These are phyloP conservation scores for Babesia ovis DNA, from an alignment of 169 alveolate species.

Conservation along the genomic window DNA sequence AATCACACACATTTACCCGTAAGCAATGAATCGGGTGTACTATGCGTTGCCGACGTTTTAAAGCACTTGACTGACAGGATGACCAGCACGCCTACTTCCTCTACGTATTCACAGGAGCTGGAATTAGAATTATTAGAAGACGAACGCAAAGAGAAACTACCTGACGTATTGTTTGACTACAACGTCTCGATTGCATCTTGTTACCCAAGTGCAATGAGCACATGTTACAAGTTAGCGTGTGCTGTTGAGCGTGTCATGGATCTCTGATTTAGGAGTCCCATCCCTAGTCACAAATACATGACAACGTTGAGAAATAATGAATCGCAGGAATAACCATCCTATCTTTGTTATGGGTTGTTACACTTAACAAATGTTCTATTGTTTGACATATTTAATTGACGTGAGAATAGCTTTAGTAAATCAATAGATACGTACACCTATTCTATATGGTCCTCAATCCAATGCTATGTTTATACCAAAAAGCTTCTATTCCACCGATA, in stretches of 20 bases:
- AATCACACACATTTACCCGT: conserved; percentile 6
- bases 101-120: conserved; percentile 50
- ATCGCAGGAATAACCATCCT: too few relatives aligned
- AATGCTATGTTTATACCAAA: too few relatives aligned
- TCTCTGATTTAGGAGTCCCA: not conserved
- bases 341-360: too few relatives aligned
- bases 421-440: too few relatives aligned
- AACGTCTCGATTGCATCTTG: conserved; percentile 30
- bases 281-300: too few relatives aligned
- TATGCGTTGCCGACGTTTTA: conserved; percentile 32
- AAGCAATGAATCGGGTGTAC: conserved; percentile 28
- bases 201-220: conserved; percentile 46
- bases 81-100: conserved; percentile 6
- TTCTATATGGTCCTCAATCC: too few relatives aligned
- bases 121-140: conserved; percentile 7
- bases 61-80: conserved; percentile 9
- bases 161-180: conserved; percentile 11
- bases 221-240: conserved; percentile 64
- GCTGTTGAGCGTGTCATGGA: conserved; percentile 42
- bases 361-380: too few relatives aligned
- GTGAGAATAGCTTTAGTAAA: too few relatives aligned
- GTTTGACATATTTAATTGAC: too few relatives aligned
- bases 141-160: not conserved
- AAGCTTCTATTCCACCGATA: too few relatives aligned
- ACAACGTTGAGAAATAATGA: too few relatives aligned